A percentile compares a stretch with the other conserved stretches of the same genome.
Conservation (phyloP, 805 yeast genomes). For the Zygosaccharomyces gambellarensis region DNA sequence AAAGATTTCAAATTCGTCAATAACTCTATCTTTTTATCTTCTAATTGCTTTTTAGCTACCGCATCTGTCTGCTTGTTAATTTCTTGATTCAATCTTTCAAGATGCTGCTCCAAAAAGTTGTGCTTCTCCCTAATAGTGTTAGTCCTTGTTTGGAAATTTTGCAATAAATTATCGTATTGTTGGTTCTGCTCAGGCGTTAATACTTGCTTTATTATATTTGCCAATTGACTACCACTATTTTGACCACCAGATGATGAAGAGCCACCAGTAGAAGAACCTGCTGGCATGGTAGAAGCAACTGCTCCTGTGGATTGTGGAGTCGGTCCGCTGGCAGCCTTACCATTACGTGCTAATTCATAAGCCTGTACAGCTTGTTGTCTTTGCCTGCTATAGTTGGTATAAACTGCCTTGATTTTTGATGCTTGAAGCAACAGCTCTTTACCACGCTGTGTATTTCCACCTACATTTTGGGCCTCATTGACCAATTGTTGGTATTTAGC, state of each 20-base stretch:
- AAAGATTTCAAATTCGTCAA: slow-evolving; percentile 24
- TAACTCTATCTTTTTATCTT: slow-evolving; percentile 27
- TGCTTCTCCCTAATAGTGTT: slow-evolving; percentile 30
- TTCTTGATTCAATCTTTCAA: slow-evolving; percentile 30
- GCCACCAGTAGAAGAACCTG: slow-evolving; percentile 12
- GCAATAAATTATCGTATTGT: slow-evolving; percentile 27
- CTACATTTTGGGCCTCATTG: slow-evolving; percentile 58
- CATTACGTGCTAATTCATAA: slow-evolving; percentile 18
- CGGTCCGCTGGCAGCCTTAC: slow-evolving; percentile 15
- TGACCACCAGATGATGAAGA: slow-evolving; percentile 13
- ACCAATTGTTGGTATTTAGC: slow-evolving; percentile 55
- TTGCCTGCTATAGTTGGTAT: slow-evolving; percentile 48
- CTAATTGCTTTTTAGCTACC: slow-evolving; percentile 27
- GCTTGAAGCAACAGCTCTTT: slow-evolving; percentile 60
- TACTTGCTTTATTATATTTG: slow-evolving; percentile 28
- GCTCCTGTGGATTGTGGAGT: slow-evolving; percentile 4
- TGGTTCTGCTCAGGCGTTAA: slow-evolving; percentile 31
- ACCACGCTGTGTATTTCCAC: slow-evolving; percentile 56
- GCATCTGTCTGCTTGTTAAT: slow-evolving; percentile 25
- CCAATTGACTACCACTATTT: slow-evolving; percentile 17
- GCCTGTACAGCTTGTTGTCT: slow-evolving; percentile 29
- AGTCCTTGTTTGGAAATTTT: slow-evolving; percentile 29
- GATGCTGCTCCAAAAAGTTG: slow-evolving; percentile 28
- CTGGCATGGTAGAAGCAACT: slow-evolving; percentile 5
- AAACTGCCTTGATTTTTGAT: slow-evolving; percentile 55